A percentile compares a stretch with the other conserved stretches of the same genome.
Conservation (phyloP, 2,329 filamentous ascomycete species). For the Aspergillus arachidicola region DNA sequence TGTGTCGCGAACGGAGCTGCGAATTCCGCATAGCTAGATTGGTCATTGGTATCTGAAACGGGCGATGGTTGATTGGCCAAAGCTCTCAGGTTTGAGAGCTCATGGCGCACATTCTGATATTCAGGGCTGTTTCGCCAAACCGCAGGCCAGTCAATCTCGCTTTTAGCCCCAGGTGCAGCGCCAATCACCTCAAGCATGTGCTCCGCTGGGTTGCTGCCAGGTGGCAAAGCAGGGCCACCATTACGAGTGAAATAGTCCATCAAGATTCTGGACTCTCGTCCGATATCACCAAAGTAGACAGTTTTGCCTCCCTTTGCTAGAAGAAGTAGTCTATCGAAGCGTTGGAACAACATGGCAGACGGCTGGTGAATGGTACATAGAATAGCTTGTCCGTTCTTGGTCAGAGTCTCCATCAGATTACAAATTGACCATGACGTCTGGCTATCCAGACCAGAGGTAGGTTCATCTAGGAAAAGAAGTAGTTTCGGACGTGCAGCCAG, state of each 20-base stretch:
- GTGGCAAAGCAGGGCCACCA: conserved; percentile 54
- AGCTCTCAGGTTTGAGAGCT: conserved; percentile 54
- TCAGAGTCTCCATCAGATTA: conserved; percentile 80
- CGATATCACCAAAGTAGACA: conserved; percentile 67
- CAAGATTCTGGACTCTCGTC: conserved; percentile 56
- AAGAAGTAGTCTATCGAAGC: conserved; percentile 67
- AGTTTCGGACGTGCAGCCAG: conserved; percentile 86
- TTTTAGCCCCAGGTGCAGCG: conserved; percentile 62
- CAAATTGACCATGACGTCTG: conserved; percentile 90
- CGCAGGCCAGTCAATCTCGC: conserved; percentile 54
- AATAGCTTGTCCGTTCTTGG: conserved; percentile 82
- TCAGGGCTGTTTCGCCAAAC: conserved; percentile 61
- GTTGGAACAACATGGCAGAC: conserved; percentile 85
- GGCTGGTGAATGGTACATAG: conserved; percentile 93
- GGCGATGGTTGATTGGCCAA: conserved; percentile 18
- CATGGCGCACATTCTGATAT: conserved; percentile 48
- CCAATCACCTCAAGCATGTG: conserved; percentile 63
- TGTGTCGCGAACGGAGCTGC: conserved; percentile 71
- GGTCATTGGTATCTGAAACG: conserved; percentile 45
- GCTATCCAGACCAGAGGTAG: conserved; percentile 84
- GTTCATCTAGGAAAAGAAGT: conserved; percentile 86
- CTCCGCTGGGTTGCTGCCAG: conserved; percentile 69
- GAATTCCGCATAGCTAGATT: conserved; percentile 66
- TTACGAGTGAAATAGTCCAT: conserved; percentile 66
- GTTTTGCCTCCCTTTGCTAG: conserved; percentile 64